These are phyloP conservation scores for Polyplosphaeria fusca DNA, from an alignment of 495 filamentous ascomycete genomes.

Conservation along the genomic window DNA sequence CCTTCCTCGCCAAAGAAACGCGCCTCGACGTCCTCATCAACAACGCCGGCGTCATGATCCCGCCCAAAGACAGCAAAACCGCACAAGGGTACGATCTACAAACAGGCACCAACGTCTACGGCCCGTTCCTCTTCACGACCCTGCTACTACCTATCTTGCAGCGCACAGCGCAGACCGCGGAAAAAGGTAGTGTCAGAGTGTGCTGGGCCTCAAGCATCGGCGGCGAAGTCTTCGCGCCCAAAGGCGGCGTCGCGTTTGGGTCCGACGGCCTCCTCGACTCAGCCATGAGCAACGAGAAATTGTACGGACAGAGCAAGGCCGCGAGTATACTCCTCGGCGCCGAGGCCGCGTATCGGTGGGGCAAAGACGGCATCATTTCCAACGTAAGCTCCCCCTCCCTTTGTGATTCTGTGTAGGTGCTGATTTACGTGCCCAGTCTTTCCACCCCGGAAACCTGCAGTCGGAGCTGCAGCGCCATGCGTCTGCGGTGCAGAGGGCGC, in stretches of 20 bases:
- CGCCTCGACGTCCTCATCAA: constrained; percentile 52
- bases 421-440: no score
- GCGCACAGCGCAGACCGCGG: constrained; percentile 38
- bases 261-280: background rate
- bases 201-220: constrained; percentile 42
- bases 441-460: constrained; percentile 43
- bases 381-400: constrained; percentile 12
- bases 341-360: constrained; percentile 40
- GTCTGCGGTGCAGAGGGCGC: constrained; percentile 5
- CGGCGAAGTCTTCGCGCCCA: constrained; percentile 28
- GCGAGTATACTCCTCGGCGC: constrained; percentile 44
- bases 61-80: constrained; percentile 41
- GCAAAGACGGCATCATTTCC: constrained; percentile 37
- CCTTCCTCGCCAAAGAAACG: constrained; percentile 44
- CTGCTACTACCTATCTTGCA: constrained; percentile 48
- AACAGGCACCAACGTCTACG: constrained; percentile 50
- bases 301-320: constrained; percentile 46
- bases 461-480: constrained; percentile 39
- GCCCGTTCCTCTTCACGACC: constrained; percentile 48
- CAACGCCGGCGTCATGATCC: constrained; percentile 48
- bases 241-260: constrained; percentile 21
- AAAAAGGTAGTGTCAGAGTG: constrained; percentile 41
- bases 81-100: constrained; percentile 47
- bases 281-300: background rate
- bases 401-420: background rate